Evolutionary conservation across 192 early-diverging fungal genomes (phyloP).

Genomic region (Coemansia sp.): DNA sequence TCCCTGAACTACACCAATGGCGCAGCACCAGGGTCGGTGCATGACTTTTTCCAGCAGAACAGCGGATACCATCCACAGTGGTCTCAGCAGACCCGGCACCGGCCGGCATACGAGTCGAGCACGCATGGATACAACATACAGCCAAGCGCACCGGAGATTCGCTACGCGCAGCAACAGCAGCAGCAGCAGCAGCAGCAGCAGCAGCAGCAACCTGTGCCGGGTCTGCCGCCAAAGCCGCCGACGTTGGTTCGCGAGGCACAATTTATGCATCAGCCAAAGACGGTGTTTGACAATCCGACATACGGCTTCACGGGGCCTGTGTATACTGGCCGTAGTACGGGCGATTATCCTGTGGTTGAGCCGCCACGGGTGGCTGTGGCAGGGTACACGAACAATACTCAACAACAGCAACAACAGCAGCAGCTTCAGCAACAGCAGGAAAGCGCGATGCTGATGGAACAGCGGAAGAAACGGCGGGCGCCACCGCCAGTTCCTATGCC

Average conservation of each 20-base stretch:
- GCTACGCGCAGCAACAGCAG: constrained; percentile 8
- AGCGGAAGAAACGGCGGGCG: neutral
- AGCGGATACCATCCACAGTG: constrained; percentile 14
- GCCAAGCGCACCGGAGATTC: neutral
- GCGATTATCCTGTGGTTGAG: constrained; percentile 11
- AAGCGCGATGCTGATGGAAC: neutral
- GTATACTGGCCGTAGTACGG: constrained; percentile 1
- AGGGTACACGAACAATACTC: neutral
- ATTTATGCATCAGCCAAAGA: constrained; percentile 24
- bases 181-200: constrained; percentile 8
- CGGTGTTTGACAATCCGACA: constrained; percentile 58
- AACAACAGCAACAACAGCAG: no score
- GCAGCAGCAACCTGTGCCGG: neutral
- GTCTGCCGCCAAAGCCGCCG: neutral
- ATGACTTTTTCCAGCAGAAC: constrained; percentile 44
- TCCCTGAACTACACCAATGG: neutral
- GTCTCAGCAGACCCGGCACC: neutral
- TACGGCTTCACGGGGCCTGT: constrained; percentile 42
- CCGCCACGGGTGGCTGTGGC: neutral
- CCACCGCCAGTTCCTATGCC: neutral
- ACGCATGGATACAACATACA: constrained; percentile 10
- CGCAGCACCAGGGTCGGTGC: constrained; percentile 20
- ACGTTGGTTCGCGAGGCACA: constrained; percentile 1
- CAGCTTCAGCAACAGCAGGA: neutral
- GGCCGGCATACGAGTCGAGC: neutral